phyloP scores from a whole-genome alignment of 352 stramenopile genomes.

The Phytophthora tubulina region DNA sequence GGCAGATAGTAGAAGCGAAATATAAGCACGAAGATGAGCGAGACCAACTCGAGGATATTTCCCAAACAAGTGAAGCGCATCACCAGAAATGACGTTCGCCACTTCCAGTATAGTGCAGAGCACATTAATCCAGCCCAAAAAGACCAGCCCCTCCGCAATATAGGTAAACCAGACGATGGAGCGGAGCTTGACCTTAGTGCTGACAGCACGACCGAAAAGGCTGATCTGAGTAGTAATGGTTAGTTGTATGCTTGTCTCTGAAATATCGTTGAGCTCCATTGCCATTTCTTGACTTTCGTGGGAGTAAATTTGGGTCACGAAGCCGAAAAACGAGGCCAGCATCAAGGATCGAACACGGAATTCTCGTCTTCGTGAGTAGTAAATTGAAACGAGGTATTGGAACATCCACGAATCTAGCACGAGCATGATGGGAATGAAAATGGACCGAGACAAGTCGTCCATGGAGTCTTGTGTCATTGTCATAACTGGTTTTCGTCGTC shows the following conservation, averaged over 20 bases:
- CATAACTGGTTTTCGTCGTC: background rate
- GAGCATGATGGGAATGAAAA: constrained; percentile 45
- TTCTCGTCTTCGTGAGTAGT: constrained; percentile 37
- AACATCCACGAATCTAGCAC: constrained; percentile 46
- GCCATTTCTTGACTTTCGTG: constrained; percentile 24
- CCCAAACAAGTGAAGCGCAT: constrained; percentile 7
- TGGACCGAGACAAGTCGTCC: constrained; percentile 8
- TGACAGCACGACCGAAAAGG: constrained; percentile 41
- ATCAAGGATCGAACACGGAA: constrained; percentile 35
- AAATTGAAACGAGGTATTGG: constrained; percentile 45
- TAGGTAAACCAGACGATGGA: constrained; percentile 36
- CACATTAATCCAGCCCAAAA: constrained; percentile 19
- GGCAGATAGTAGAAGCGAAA: constrained; percentile 44
- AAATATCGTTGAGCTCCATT: constrained; percentile 46
- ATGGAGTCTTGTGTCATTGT: constrained; percentile 15
- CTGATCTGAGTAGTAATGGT: constrained; percentile 55
- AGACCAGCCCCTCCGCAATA: constrained; percentile 31
- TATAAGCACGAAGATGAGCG: constrained; percentile 30
- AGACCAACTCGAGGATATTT: constrained; percentile 28
- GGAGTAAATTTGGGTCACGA: constrained; percentile 37
- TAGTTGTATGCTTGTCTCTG: constrained; percentile 40
- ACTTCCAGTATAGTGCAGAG: background rate
- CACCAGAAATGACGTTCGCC: background rate
- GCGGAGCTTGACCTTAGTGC: constrained; percentile 33
- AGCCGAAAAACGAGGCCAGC: constrained; percentile 28